Conservation (phyloP, 768 basidiomycete genomes). For the Steccherinum ochraceum region DNA sequence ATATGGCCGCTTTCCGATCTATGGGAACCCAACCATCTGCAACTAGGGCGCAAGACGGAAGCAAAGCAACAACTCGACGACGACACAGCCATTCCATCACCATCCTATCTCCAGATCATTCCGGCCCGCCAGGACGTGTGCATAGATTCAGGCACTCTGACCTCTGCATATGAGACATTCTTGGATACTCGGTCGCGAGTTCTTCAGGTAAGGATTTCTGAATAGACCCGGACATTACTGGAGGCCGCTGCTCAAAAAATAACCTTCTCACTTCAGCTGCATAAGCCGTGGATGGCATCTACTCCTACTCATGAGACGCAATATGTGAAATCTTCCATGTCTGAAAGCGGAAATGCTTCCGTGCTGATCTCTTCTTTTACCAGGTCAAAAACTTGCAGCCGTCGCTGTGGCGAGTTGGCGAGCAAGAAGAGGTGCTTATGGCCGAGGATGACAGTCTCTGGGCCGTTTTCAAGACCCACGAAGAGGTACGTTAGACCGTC, state of each 20-base stretch:
- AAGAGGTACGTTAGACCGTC: constrained; percentile 14
- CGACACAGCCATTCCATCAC: too few relatives aligned
- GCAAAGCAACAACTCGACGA: background rate
- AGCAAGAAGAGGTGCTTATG: background rate
- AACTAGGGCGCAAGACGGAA: background rate
- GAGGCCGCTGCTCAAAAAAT: too few relatives aligned
- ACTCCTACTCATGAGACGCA: background rate
- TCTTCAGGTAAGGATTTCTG: constrained; percentile 2
- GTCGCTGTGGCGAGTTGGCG: background rate
- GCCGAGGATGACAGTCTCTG: constrained; percentile 11
- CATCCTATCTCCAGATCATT: too few relatives aligned
- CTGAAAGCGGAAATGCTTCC: background rate
- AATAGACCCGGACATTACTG: too few relatives aligned
- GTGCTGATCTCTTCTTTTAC: constrained; percentile 1
- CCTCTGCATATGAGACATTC: constrained; percentile 2
- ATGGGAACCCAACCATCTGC: background rate
- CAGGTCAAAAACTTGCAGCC: background rate
- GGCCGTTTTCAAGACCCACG: constrained; percentile 18
- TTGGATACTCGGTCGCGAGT: constrained; percentile 3
- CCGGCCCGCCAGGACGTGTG: too few relatives aligned
- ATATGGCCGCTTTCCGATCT: background rate
- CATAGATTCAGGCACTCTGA: too few relatives aligned
- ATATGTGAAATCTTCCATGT: background rate
- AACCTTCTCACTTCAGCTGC: background rate
- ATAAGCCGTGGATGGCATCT: background rate